Conservation (phyloP, 306 rosid genomes). For the Trifolium fragiferum region DNA sequence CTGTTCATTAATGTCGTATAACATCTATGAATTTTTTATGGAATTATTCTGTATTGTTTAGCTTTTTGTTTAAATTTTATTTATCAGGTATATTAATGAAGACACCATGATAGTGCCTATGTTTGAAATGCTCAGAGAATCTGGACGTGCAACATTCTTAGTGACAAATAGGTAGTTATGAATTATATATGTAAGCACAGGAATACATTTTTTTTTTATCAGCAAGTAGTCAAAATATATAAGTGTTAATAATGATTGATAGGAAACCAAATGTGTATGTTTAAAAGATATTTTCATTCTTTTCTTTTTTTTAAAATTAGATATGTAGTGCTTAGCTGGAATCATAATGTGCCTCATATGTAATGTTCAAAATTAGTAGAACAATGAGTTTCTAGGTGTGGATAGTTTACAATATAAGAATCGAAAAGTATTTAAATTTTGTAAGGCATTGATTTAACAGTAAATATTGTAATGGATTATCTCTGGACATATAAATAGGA, state of each 20-base stretch:
- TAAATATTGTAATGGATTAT: slow-evolving; percentile 4
- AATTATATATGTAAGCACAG: slow-evolving; percentile 26
- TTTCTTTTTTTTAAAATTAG: neutral
- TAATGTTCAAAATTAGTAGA: slow-evolving; percentile 3
- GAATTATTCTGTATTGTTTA: slow-evolving; percentile 29
- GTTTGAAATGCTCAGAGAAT: slow-evolving; percentile 90
- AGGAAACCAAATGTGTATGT: slow-evolving; percentile 20
- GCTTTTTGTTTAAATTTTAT: slow-evolving; percentile 36
- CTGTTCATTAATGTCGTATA: slow-evolving; percentile 30
- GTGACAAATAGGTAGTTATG: slow-evolving; percentile 87
- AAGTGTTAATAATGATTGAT: slow-evolving; percentile 28
- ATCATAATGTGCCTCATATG: neutral
- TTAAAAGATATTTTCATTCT: neutral
- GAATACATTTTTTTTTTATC: neutral
- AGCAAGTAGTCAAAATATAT: slow-evolving; percentile 9
- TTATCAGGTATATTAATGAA: slow-evolving; percentile 79
- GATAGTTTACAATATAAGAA: neutral
- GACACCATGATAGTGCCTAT: slow-evolving; percentile 83
- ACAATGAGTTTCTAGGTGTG: neutral
- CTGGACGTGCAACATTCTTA: slow-evolving; percentile 91
- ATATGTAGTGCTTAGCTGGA: neutral
- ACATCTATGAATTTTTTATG: slow-evolving; percentile 25
- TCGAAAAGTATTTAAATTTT: slow-evolving; percentile 12
- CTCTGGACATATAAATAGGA: neutral
- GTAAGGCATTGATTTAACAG: slow-evolving; percentile 13